Base-by-base conservation (phyloP, 2,329 filamentous ascomycete species). In the Colletotrichum noveboracense region DNA sequence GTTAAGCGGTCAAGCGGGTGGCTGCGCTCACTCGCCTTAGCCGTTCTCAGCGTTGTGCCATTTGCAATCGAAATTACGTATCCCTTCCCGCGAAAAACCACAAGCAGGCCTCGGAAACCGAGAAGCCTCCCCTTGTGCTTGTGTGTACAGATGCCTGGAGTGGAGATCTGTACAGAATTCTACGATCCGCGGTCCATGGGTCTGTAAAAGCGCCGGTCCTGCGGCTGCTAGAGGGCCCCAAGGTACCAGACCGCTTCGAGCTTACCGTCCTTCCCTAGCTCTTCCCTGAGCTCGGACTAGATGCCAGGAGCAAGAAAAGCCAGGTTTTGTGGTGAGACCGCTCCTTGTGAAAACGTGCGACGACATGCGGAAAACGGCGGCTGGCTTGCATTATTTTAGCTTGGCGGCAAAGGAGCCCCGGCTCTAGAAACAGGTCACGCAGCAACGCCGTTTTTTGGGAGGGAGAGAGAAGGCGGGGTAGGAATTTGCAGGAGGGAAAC, bases 41-140 rank as follows among this genome's bases (percentile, higher is more conserved):
- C 43, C 10, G n/a, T 48, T 21, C 43, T 21, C 56, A 26, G 43
- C n/a, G 43, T 60, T 73, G 70, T 73, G 58, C 64, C 64, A 73
- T 75, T 68, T 43, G 18, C 56, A 58, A 52, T 64, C 32, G 64
- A 21, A 52, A 73, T 64, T 73, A 73, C 56, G 73, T 72, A 62
- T 52, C 43, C 55, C 43, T 52, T 52, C 32, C 62, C 62, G 61
- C 68, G 28, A 28, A 26, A 34, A 21, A 7, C 43, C n/a, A 52
- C n/a, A 32, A 26, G 58, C 71, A 36, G 55, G 10, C 32, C 58
- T 66, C 43, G 8, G 21, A n/a, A 13, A 10, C 28, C 58, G 10
- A 48, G 7, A 18, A 21, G 10, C 4, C 12, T 26, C n/a, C 43
- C 3, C 12, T 13, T 3, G n/a, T 12, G 43, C 12, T 13, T 3